Base-by-base conservation (phyloP, 768 basidiomycete species). In the Favolaschia claudopus region DNA sequence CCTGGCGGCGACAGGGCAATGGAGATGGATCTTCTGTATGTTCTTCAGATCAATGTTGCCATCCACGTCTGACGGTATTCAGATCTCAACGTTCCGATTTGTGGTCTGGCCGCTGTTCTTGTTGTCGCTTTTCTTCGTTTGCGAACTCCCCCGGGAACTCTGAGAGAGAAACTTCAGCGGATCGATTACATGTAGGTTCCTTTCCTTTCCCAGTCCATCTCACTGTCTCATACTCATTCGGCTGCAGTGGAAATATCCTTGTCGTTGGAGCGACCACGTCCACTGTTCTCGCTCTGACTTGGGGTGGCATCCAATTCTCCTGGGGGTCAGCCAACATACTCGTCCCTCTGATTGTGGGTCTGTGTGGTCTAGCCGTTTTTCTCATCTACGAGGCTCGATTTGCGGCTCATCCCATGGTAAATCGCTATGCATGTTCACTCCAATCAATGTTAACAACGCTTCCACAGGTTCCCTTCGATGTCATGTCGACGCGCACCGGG, bases 21-120 rank as follows among this genome's bases (percentile, higher is more conserved):
- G 77, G 77, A 65, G 77, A n/a, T 79, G 77, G 78, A 58, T 79
- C 10, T 79, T 79, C 63, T 79, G 75, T 76, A 31, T 28, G 34
- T 46, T 31, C n/a, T 15, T 17, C 2, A 73, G 58, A 64, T 80
- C 56, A 79, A 80, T 47, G 52, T 77, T 24, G 76, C 77, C 12
- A 66, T 76, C 29, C 71, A 69, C 9, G 6, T n/a, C 15, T 3
- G 24, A n/a, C n/a, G n/a, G n/a, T n/a, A n/a, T n/a, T n/a, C 24
- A 49, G 47, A 49, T 27, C 24, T 50, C 17, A 50, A 50, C 24
- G 24, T 50, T 6, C 49, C 49, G 3, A 29, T 50, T 3, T 38
- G 36, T 10, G 60, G 59, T 12, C 20, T 78, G 3, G 60, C 66
- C 2, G 67, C 63, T 0, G 63, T 42, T 4, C 7, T 78, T 3